phyloP scores from a whole-genome alignment of 108 stramenopile genomes.

The Stephanodiscus triporus region DNA sequence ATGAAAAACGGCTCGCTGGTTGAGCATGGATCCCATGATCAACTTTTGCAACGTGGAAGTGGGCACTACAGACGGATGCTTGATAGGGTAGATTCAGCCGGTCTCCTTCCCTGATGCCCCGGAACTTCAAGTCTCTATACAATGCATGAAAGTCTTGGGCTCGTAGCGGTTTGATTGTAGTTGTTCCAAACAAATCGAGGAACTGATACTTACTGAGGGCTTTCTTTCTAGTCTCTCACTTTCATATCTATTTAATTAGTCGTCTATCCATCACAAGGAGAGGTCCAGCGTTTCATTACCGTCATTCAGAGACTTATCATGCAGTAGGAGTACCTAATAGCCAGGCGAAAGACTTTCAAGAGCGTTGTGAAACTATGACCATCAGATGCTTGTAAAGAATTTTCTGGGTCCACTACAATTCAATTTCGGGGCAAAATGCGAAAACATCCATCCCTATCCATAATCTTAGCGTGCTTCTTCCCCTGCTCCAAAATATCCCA shows the following conservation, averaged over 20 bases:
- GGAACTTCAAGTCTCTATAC: not conserved
- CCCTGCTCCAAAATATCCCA: conserved; percentile 74
- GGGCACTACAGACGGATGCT: conserved; percentile 57
- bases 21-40: conserved; percentile 83
- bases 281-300: too few relatives aligned
- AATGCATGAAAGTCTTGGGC: too few relatives aligned
- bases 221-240: too few relatives aligned
- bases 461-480: conserved; percentile 56
- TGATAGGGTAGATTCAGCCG: conserved; percentile 48
- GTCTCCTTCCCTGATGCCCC: conserved; percentile 28
- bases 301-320: too few relatives aligned
- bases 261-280: too few relatives aligned
- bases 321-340: too few relatives aligned
- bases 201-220: too few relatives aligned
- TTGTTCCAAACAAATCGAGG: too few relatives aligned
- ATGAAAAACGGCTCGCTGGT: conserved; percentile 70
- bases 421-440: conserved; percentile 15
- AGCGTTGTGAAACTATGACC: too few relatives aligned
- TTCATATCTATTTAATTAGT: too few relatives aligned
- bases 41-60: conserved; percentile 55
- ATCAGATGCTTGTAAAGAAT: not conserved
- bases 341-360: too few relatives aligned
- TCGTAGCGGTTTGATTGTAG: too few relatives aligned
- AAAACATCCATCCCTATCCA: conserved; percentile 68
- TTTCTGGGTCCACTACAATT: not conserved